Base-by-base conservation (phyloP, 2,329 filamentous ascomycete genomes). In the Septoria linicola region DNA sequence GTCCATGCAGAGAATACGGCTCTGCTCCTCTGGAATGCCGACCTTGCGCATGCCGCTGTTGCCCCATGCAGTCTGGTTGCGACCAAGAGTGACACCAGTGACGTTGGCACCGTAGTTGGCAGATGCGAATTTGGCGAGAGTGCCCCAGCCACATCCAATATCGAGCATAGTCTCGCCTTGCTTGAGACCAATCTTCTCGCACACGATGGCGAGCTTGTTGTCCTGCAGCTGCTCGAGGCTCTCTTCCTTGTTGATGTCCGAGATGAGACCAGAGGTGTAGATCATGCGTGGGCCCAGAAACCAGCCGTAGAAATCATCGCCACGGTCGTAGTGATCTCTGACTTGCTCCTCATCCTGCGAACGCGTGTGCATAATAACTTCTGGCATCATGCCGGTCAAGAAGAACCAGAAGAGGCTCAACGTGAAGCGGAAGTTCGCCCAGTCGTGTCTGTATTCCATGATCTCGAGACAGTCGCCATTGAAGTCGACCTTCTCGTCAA, bases 241-340 rank as follows among this genome's bases (percentile, higher is more conserved):
- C 76, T 97, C 93, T 74, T 97, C 93, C 61, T 79, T 80, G 73
- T 85, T 84, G 71, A 88, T 82, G 72, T 97, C 90, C 55, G 87
- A 87, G 69, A 99, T 95, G 66, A 99, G 79, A 65, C 93, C 93
- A 43, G 89, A 95, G 44, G 93, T 99, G 78, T 97, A 97, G 74
- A 97, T 89, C 93, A 97, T 99, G 68, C 92, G 91, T 53, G 92
- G 92, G 56, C 93, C 93, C 58, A 97, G 82, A 81, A 97, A 97
- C 90, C 91, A 99, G 70, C 83, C 87, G 79, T 99, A 99, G 76
- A 96, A 96, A 74, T 97, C 93, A 71, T 99, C 90, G 68, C 93
- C 93, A 60, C 90, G 86, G 80, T 97, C 93, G 74, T 99, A 99
- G 78, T 96, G 90, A 72, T 91, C 89, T 69, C 91, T 89, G 51